A percentile compares a stretch with the other conserved stretches of the same genome.
phyloP scores from a whole-genome alignment of 139 green algal genomes.

The Ettlia oleoabundans region DNA sequence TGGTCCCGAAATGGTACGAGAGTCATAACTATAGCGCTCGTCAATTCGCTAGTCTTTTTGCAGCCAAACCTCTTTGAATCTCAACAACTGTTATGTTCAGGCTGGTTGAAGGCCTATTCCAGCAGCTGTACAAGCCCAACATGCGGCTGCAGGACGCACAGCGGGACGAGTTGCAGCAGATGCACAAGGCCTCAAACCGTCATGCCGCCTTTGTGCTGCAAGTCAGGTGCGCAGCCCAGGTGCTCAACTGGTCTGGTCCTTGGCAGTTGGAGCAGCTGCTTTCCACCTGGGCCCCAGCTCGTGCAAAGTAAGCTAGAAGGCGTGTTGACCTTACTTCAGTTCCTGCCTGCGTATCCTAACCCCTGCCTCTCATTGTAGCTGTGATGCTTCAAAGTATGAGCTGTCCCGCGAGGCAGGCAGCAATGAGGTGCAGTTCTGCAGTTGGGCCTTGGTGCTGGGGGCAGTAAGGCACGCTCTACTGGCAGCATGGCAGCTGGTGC shows the following conservation, averaged over 20 bases:
- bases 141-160: background rate
- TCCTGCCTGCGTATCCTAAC: too few species aligned
- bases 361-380: background rate
- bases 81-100: conserved; percentile 11
- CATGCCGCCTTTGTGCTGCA: conserved; percentile 50
- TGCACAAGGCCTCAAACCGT: conserved; percentile 9
- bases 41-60: too few species aligned
- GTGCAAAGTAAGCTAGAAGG: too few species aligned
- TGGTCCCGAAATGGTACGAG: too few species aligned
- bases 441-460: conserved; percentile 34
- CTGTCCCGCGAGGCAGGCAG: conserved; percentile 32
- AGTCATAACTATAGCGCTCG: too few species aligned
- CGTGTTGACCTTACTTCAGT: too few species aligned
- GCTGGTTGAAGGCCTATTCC: conserved; percentile 36
- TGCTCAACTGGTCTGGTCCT: too few species aligned
- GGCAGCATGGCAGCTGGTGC: conserved; percentile 34
- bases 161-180: conserved; percentile 1
- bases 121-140: conserved; percentile 31
- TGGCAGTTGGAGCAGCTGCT: background rate
- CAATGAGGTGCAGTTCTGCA: conserved; percentile 30
- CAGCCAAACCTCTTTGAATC: too few species aligned
- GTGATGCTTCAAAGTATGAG: conserved; percentile 2
- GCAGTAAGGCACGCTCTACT: conserved; percentile 32
- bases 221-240: too few species aligned
- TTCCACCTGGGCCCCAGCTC: too few species aligned